Base-by-base conservation (phyloP, 208 protist species). In the Leishmania major region DNA sequence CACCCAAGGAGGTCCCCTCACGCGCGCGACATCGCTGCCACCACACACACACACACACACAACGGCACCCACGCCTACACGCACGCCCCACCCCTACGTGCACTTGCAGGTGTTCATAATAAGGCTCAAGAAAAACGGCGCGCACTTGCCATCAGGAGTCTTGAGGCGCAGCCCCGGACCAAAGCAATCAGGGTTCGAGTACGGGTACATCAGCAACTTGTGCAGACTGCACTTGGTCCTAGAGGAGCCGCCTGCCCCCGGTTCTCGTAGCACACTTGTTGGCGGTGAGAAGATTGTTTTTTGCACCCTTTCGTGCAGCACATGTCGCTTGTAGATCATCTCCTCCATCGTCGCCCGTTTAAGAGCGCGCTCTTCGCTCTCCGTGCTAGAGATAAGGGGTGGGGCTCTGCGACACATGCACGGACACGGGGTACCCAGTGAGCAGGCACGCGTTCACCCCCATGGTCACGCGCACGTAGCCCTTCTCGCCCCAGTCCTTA, bases 381-480 rank as follows among this genome's bases (percentile, higher is more conserved):
- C n/a, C 35, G 35, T 37, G 45, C 3, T 10, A n/a, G n/a, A n/a
- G n/a, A n/a, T n/a, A n/a, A 55, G 69, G 45, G 28, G 43, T 3
- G 8, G 0, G 10, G 4, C 45, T 31, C 4, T 43, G 60, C 22
- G 81, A 43, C 69, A 77, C 43, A 40, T 15, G 19, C 31, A 40
- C 76, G 4, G 90, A 86, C 43, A 84, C 76, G 15, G 79, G 62
- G 77, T 86, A 88, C 8, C 88, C 77, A 49, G 1, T 66, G 60
- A 93, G 71, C 55, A 90, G 83, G 86, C 88, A 91, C 86, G 87
- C 76, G 74, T 93, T 91, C 53, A 74, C 88, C 57, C 89, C 87
- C 81, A 87, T 89, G 17, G 74, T 57, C 77, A 98, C 89, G 45
- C 82, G 85, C 19, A 97, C 87, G 76, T 95, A 97, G 75, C 96